Evolutionary conservation across 805 yeast genomes (phyloP), one percentile per base, ranked within the genome.

Genomic region (Candida jianshihensis): DNA sequence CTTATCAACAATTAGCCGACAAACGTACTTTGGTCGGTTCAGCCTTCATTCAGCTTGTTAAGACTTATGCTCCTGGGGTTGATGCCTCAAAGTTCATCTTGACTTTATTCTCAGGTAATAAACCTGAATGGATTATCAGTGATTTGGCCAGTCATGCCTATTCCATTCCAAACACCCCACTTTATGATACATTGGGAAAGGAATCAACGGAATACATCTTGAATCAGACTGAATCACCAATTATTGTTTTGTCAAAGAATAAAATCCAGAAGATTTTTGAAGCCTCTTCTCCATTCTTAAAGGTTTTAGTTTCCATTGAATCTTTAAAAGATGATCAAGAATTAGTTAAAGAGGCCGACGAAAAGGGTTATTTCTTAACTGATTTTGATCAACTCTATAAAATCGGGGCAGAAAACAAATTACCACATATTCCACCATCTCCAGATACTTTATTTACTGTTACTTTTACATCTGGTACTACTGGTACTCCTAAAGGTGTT

Each of bases 401-500:
- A 4, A 40, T 71, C 39, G 75, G 72, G 34, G 49, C 45, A 42
- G 54, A 68, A 39, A 62, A 71, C 31, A 68, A 73, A 35, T 49
- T 56, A 34, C 59, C 68, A 29, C 49, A 55, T 40, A 49, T 55
- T 28, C 73, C 73, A 11, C 82, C 86, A 19, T 60, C 56, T 1
- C 71, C 78, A 1, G 68, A 72, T 13, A 68, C 71, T 18, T 32
- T 71, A 15, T 76, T 74, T 53, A 78, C 88, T 14, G 71, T 81
- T 33, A 74, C 81, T 7, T 81, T 80, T 54, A 81, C 89, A 3
- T 77, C 85, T 0, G 89, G 89, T 22, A 81, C 89, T 2, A 80
- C 88, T 1, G 87, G 87, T 14, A 57, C 69, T 14, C 89, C 89
- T 33, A 81, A 81, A 57, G 89, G 89, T 36, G 88, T 77, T 14